Conservation (phyloP, 2,329 filamentous ascomycete genomes). For the Beauveria caledonica region DNA sequence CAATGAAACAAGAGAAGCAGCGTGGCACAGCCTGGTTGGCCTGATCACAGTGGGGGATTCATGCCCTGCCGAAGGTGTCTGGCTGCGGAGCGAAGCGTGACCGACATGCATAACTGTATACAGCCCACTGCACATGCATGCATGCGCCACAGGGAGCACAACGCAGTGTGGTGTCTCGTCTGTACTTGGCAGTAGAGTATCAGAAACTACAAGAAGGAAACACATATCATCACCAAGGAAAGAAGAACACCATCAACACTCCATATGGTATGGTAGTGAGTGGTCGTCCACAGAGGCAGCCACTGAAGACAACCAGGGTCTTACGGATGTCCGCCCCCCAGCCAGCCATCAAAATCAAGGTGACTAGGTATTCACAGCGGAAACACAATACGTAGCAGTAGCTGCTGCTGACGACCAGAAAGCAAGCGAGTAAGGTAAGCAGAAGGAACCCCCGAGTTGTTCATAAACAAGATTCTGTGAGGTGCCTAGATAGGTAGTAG, state of each 20-base stretch:
- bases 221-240: no score
- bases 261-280: no score
- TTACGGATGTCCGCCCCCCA: neutral
- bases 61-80: neutral
- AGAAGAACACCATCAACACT: no score
- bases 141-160: neutral
- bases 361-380: neutral
- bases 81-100: constrained; percentile 6
- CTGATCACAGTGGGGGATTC: neutral
- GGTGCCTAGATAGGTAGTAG: no score
- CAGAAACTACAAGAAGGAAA: neutral
- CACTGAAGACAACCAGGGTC: neutral
- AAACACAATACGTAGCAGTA: neutral
- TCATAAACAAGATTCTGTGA: neutral
- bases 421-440: neutral
- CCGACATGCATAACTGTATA: constrained; percentile 9
- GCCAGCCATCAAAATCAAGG: neutral
- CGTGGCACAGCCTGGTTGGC: constrained; percentile 9
- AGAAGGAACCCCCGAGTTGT: neutral
- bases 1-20: neutral
- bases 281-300: no score
- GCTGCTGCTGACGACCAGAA: neutral
- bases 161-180: neutral
- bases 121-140: no score
- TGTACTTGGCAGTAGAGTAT: neutral